Base-by-base conservation (phyloP, 345 rosid genomes). In the Dovyalis caffra region DNA sequence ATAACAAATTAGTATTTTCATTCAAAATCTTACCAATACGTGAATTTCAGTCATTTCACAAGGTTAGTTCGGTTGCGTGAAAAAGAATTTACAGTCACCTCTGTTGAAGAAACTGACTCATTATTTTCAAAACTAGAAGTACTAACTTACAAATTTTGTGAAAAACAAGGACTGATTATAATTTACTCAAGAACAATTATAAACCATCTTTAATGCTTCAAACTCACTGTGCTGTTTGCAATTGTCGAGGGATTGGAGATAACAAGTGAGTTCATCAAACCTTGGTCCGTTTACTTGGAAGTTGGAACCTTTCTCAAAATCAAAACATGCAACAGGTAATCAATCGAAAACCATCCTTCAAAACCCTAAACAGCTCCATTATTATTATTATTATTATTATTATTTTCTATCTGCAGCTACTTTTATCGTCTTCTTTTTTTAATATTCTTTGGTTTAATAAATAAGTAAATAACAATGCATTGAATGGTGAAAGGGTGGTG, bases 401-500 rank as follows among this genome's bases (percentile, higher is more conserved):
- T 29, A 3, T n/a, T n/a, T n/a, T n/a, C n/a, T n/a, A n/a, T n/a
- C n/a, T n/a, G n/a, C n/a, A n/a, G n/a, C n/a, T n/a, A n/a, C n/a
- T n/a, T n/a, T n/a, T n/a, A n/a, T n/a, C n/a, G n/a, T n/a, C n/a
- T n/a, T n/a, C n/a, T n/a, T n/a, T n/a, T n/a, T n/a, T n/a, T n/a
- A n/a, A n/a, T n/a, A n/a, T n/a, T n/a, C n/a, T 15, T 38, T 75
- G 58, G 31, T 29, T 56, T 40, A 31, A 33, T 33, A 53, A 32
- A n/a, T 26, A 34, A 38, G n/a, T 56, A n/a, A 56, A 56, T 56
- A n/a, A 53, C 9, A 56, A 56, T 1, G 61, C 0, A 28, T 35
- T 75, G 26, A 67, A 64, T 66, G 76, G 57, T 56, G 83, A 76
- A 76, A 93, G 95, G 87, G 94, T 4, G 89, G 89, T 73, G 97